Conservation (phyloP, 441 rosid species). For the Biscutella laevigata region DNA sequence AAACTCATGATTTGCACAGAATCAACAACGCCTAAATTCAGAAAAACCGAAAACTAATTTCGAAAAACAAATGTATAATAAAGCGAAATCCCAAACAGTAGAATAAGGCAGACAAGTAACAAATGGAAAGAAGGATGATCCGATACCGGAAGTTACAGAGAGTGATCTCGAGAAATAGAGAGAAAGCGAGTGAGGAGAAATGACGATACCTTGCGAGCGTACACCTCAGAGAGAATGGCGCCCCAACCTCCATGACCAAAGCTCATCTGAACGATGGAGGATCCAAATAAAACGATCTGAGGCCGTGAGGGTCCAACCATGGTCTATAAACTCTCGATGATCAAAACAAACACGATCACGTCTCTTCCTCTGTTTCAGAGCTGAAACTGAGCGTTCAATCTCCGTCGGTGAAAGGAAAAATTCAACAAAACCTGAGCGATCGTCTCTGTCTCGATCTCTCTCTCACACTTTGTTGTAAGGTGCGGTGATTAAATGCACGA, state of each 20-base stretch:
- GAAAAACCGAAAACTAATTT: not conserved
- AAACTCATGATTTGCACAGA: not conserved
- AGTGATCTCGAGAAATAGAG: no score
- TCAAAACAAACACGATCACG: not conserved
- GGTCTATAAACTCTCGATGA: conserved; percentile 1
- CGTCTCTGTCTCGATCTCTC: not conserved
- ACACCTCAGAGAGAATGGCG: conserved; percentile 65
- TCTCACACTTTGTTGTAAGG: not conserved
- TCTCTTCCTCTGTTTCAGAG: conserved; percentile 6
- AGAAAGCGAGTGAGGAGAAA: no score
- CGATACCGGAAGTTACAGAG: not conserved
- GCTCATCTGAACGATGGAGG: conserved; percentile 92
- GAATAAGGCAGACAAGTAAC: no score
- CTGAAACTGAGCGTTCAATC: not conserved
- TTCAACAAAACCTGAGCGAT: conserved; percentile 11
- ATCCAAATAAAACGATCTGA: conserved; percentile 88
- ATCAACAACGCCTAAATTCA: not conserved
- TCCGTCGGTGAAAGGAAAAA: conserved; percentile 11
- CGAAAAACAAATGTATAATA: not conserved
- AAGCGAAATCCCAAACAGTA: not conserved
- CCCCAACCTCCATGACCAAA: conserved; percentile 94
- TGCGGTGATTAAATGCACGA: conserved; percentile 23
- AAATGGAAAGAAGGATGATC: no score
- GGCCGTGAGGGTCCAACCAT: conserved; percentile 87
- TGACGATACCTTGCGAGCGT: conserved; percentile 67